Evolutionary conservation across 345 rosid species (phyloP), one percentile per base, ranked within the genome.

Genomic region (Populus euphratica): DNA sequence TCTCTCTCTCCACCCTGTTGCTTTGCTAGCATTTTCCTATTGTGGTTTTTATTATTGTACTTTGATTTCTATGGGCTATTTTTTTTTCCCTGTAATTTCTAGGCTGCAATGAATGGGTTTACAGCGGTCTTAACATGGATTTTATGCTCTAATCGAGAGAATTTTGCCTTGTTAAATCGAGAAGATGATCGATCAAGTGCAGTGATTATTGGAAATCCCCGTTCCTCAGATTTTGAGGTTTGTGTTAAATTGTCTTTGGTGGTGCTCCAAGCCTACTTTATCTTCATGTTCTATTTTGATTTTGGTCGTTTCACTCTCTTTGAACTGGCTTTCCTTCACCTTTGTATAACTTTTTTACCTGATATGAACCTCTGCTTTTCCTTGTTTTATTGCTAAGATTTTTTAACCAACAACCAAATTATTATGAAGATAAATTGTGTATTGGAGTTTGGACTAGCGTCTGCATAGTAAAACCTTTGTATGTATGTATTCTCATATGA

Each of bases 191-290:
- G 84, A 70, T 79, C 89, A 62, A 76, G 74, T 16, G 92, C 92
- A 27, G 97, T 86, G 41, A 83, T 90, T 29, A 79, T 92, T 80
- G 94, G 82, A 69, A 95, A 95, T 75, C 98, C 99, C 36, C 93
- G 98, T 11, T 86, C 94, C 59, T 84, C 97, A 72, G 99, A 96
- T 87, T 96, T 90, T 85, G 97, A 96, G 99, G 99, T 96, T 81
- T 78, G 86, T 68, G 16, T 25, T 43, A 18, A 2, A 20, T 54
- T 1, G 0, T 74, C 44, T 52, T 72, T 20, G 59, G 59, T 52
- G 59, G 8, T 52, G 59, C 20, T 52, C 59, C 59, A 52, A 52
- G 59, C 23, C 59, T 20, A 6, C n/a, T 20, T 20, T 52, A 2
- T 52, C 20, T 52, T 18, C 59, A 52, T 52, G 8, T 8, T 52